Evolutionary conservation across 192 early-diverging fungal species (phyloP).

Genomic region (Dissophora globulifera): DNA sequence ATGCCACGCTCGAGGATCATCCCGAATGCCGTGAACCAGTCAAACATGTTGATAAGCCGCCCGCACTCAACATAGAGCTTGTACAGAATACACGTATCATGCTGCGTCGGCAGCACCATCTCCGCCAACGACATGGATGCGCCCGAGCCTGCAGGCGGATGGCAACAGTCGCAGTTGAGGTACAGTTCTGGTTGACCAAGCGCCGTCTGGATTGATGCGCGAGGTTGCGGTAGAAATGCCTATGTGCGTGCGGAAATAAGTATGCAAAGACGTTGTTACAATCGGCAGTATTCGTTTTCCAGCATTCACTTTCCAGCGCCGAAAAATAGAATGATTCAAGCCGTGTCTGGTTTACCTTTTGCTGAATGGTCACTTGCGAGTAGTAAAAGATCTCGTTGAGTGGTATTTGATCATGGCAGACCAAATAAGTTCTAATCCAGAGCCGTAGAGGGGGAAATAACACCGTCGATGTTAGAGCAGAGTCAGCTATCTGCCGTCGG

Average conservation of each 20-base stretch:
- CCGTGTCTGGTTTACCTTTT: constrained; percentile 65
- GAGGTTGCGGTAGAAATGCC: constrained; percentile 86
- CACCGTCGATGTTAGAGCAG: background rate
- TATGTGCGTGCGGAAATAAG: too few relatives aligned
- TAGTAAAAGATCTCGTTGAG: constrained; percentile 88
- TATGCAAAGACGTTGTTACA: too few relatives aligned
- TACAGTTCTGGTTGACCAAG: constrained; percentile 82
- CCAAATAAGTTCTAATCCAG: constrained; percentile 57
- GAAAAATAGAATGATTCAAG: too few relatives aligned
- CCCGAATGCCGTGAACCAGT: constrained; percentile 90
- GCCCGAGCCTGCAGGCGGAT: constrained; percentile 17
- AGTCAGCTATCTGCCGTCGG: too few relatives aligned
- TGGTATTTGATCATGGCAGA: constrained; percentile 69
- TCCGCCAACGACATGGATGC: constrained; percentile 21
- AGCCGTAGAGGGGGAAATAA: background rate
- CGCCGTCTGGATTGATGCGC: constrained; percentile 86
- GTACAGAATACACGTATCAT: constrained; percentile 92
- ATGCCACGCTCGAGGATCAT: constrained; percentile 77
- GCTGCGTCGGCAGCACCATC: constrained; percentile 68
- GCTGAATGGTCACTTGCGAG: constrained; percentile 71
- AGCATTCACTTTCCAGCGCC: too few relatives aligned
- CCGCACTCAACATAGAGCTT: constrained; percentile 93
- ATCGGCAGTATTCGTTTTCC: too few relatives aligned
- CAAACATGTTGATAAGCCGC: constrained; percentile 92
- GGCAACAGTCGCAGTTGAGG: constrained; percentile 87